Evolutionary conservation across 768 basidiomycete genomes (phyloP).

Genomic region (Russula brevipes): DNA sequence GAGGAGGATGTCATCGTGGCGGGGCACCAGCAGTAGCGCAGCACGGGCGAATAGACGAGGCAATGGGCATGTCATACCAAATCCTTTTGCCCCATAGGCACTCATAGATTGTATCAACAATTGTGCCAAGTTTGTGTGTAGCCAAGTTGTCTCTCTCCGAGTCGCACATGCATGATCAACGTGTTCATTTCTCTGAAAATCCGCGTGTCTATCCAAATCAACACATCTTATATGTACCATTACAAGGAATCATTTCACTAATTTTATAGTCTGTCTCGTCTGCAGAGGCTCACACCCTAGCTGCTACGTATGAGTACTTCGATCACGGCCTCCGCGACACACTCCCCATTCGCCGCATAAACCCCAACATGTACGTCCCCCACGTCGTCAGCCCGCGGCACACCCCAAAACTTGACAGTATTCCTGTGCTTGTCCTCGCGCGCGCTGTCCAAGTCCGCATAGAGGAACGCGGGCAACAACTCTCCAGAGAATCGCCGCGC

Average conservation of each 20-base stretch:
- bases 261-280: conserved; percentile 9
- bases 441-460: conserved; percentile 21
- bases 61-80: conserved; percentile 1
- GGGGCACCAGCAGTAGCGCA: neutral
- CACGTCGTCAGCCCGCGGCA: conserved; percentile 24
- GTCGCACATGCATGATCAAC: conserved; percentile 5
- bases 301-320: conserved; percentile 24
- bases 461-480: conserved; percentile 21
- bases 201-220: conserved; percentile 8
- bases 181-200: conserved; percentile 11
- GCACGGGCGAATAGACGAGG: conserved; percentile 10
- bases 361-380: conserved; percentile 24
- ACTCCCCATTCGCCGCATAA: conserved; percentile 15
- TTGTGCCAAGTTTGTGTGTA: conserved; percentile 3
- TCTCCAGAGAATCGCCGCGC: conserved; percentile 20
- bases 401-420: conserved; percentile 26
- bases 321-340: conserved; percentile 24
- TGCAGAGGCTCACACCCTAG: neutral
- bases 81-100: conserved; percentile 5
- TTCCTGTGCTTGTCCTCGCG: conserved; percentile 20
- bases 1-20: neutral
- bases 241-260: neutral
- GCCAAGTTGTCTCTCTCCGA: neutral
- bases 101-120: conserved; percentile 12
- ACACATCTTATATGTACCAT: neutral